phyloP scores from a whole-genome alignment of 1,139 yeast genomes.

The Magnusiomyces suaveolens region DNA sequence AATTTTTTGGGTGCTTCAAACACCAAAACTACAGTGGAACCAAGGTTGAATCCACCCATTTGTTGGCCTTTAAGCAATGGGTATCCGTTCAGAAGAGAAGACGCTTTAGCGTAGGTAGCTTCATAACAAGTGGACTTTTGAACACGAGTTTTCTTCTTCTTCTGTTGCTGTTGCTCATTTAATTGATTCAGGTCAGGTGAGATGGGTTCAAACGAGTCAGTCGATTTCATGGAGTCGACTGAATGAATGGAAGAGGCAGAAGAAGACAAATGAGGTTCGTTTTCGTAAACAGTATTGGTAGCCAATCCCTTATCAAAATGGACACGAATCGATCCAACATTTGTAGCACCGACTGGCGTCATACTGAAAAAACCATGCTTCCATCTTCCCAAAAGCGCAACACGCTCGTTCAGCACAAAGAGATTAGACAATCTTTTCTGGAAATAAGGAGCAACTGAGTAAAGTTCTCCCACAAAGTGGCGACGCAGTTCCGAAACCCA shows the following conservation, averaged over 20 bases:
- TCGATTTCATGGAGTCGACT: background rate
- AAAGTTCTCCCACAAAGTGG: slow-evolving; percentile 91
- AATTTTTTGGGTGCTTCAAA: slow-evolving; percentile 87
- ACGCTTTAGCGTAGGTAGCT: slow-evolving; percentile 81
- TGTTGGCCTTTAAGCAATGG: slow-evolving; percentile 90
- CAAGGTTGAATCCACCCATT: slow-evolving; percentile 94
- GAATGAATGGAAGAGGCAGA: background rate
- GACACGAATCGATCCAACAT: slow-evolving; percentile 88
- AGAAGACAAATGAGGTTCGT: background rate
- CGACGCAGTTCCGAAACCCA: slow-evolving; percentile 94
- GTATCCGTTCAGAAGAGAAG: slow-evolving; percentile 70
- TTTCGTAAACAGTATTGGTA: slow-evolving; percentile 64
- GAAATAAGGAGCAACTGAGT: slow-evolving; percentile 94
- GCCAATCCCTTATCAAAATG: slow-evolving; percentile 86
- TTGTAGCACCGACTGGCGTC: slow-evolving; percentile 99
- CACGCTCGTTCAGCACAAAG: slow-evolving; percentile 89
- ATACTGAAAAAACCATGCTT: slow-evolving; percentile 92
- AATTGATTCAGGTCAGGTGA: too few species aligned
- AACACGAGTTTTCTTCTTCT: slow-evolving; percentile 26
- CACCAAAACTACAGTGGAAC: slow-evolving; percentile 89
- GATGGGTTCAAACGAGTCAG: too few species aligned
- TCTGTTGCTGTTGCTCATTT: background rate
- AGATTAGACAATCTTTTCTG: slow-evolving; percentile 82
- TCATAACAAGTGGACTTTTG: slow-evolving; percentile 82
- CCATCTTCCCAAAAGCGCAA: slow-evolving; percentile 92